Percentiles rank a stretch among this genome's conserved stretches.
These are phyloP conservation scores for Hypoxylon subgilvum DNA, from an alignment of 495 filamentous ascomycete genomes.

Conservation along the genomic window DNA sequence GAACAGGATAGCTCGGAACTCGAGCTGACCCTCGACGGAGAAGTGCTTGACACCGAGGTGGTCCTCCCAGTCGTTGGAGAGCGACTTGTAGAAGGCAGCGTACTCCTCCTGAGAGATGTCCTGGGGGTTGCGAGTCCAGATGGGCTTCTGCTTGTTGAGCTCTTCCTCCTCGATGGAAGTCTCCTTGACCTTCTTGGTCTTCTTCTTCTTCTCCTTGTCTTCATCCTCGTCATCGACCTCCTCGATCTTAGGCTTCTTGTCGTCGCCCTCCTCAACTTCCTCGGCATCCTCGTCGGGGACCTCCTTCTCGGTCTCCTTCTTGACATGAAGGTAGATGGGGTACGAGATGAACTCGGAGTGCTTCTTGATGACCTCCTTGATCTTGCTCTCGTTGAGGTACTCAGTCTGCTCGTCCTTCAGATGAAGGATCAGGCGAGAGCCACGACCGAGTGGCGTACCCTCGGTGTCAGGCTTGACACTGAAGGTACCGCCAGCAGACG, in stretches of 20 bases:
- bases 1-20: slow-evolving; percentile 99
- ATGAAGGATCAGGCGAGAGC: slow-evolving; percentile 97
- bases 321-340: slow-evolving; percentile 98
- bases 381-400: slow-evolving; percentile 97
- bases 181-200: slow-evolving; percentile 99
- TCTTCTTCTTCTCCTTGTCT: slow-evolving; percentile 85
- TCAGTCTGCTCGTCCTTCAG: slow-evolving; percentile 98
- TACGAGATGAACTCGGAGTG: slow-evolving; percentile 99
- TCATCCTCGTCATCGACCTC: slow-evolving; percentile 79
- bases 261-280: slow-evolving; percentile 65
- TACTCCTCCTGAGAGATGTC: slow-evolving; percentile 98
- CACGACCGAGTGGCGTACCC: slow-evolving; percentile 86
- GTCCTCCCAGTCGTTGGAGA: slow-evolving; percentile 99
- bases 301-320: slow-evolving; percentile 99
- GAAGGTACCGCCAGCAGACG: slow-evolving; percentile 95
- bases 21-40: slow-evolving; percentile 99
- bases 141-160: slow-evolving; percentile 99
- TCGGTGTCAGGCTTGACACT: slow-evolving; percentile 89
- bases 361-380: slow-evolving; percentile 99
- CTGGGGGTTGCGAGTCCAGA: slow-evolving; percentile 97
- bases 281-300: slow-evolving; percentile 97
- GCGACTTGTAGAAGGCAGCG: slow-evolving; percentile 98
- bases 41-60: slow-evolving; percentile 99
- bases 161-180: slow-evolving; percentile 98
- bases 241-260: slow-evolving; percentile 88